Percentiles rank a stretch among this genome's conserved stretches.
Conservation (phyloP, 768 basidiomycete species). For the Tylopilus plumbeoviolaceoides region DNA sequence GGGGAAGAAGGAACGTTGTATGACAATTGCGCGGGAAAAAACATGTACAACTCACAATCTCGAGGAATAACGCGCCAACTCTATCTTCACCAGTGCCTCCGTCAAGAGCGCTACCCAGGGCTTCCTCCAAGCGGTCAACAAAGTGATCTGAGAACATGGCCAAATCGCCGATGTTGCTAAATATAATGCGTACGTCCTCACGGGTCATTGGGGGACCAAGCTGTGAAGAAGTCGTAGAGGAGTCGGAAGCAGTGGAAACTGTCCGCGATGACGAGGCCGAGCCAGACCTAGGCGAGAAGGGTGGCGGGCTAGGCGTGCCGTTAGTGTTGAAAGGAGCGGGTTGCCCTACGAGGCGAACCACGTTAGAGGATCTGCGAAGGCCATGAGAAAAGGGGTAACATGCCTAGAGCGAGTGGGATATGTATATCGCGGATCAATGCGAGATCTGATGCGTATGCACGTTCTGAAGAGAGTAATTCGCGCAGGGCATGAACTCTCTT, state of each 20-base stretch:
- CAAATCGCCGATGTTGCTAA: conserved; percentile 72
- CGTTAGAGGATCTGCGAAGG: conserved; percentile 8
- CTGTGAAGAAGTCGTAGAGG: conserved; percentile 46
- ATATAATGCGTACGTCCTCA: conserved; percentile 69
- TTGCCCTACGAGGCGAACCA: conserved; percentile 31
- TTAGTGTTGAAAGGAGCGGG: conserved; percentile 36
- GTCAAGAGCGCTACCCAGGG: conserved; percentile 59
- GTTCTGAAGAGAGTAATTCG: conserved; percentile 74
- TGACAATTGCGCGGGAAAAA: neutral
- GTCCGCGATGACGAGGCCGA: conserved; percentile 40
- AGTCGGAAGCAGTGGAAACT: conserved; percentile 42
- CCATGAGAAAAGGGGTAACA: conserved; percentile 22
- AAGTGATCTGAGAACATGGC: conserved; percentile 69
- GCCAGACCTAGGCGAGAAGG: conserved; percentile 31
- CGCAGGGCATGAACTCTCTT: conserved; percentile 77
- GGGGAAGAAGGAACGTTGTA: neutral
- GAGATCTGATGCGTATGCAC: conserved; percentile 81
- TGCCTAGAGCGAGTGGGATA: conserved; percentile 74
- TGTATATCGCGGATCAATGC: conserved; percentile 74
- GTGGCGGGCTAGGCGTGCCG: conserved; percentile 22
- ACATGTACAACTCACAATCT: conserved; percentile 47
- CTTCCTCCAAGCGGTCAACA: conserved; percentile 58
- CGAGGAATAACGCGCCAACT: conserved; percentile 68
- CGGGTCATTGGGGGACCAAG: conserved; percentile 61
- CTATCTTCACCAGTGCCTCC: conserved; percentile 64